A percentile compares a stretch with the other conserved stretches of the same genome.
These are phyloP conservation scores for Globisporangium lucens DNA, from an alignment of 352 stramenopile species.

Conservation along the genomic window DNA sequence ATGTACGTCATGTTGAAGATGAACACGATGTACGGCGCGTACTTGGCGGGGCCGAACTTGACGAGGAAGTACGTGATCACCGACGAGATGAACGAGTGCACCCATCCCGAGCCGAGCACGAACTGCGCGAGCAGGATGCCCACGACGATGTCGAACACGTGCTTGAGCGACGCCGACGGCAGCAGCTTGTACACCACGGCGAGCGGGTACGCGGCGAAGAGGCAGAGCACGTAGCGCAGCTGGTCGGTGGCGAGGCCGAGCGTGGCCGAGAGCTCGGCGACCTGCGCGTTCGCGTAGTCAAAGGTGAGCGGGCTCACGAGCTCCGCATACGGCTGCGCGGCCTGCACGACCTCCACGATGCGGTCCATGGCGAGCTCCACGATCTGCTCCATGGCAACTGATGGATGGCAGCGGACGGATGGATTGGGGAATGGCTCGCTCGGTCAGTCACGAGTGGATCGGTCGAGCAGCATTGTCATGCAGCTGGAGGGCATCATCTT, in stretches of 20 bases:
- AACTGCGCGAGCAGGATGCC: slow-evolving; percentile 94
- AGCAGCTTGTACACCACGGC: slow-evolving; percentile 88
- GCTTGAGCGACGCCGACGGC: slow-evolving; percentile 82
- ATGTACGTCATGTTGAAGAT: slow-evolving; percentile 95
- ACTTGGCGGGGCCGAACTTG: slow-evolving; percentile 42
- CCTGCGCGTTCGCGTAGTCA: slow-evolving; percentile 36
- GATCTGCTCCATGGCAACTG: slow-evolving; percentile 18
- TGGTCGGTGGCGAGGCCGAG: slow-evolving; percentile 56
- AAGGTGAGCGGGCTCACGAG: slow-evolving; percentile 59
- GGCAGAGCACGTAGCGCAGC: slow-evolving; percentile 85
- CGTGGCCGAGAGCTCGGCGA: slow-evolving; percentile 35
- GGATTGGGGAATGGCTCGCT: slow-evolving; percentile 2
- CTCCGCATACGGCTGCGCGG: slow-evolving; percentile 48
- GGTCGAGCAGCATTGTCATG: background rate
- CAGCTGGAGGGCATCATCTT: background rate
- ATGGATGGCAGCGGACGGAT: slow-evolving; percentile 4
- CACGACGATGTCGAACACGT: slow-evolving; percentile 91
- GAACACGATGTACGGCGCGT: slow-evolving; percentile 86
- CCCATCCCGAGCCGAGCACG: slow-evolving; percentile 90
- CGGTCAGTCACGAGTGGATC: background rate
- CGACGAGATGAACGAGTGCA: slow-evolving; percentile 93
- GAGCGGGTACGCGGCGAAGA: slow-evolving; percentile 94
- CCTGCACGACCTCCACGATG: slow-evolving; percentile 35
- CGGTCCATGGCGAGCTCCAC: slow-evolving; percentile 31
- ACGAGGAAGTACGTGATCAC: slow-evolving; percentile 91